phyloP scores from a whole-genome alignment of 2,329 filamentous ascomycete species.

The Talaromyces sp. region DNA sequence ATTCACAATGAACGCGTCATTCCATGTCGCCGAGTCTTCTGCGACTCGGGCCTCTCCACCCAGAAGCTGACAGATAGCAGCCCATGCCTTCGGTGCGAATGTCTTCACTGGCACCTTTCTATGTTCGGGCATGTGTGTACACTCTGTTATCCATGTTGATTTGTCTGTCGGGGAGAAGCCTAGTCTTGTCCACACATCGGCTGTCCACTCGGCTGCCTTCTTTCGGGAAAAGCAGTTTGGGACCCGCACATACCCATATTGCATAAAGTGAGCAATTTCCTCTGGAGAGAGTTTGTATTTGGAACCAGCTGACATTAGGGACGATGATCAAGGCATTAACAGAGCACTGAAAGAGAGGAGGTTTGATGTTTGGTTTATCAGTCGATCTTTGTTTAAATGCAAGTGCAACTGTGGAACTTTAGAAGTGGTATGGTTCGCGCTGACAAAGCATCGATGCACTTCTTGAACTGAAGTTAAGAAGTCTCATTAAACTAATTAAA shows the following conservation, averaged over 20 bases:
- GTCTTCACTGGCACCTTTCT: constrained; percentile 55
- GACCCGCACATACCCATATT: constrained; percentile 60
- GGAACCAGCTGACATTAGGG: background rate
- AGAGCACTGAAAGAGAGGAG: background rate
- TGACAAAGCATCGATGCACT: constrained; percentile 5
- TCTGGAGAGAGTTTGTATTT: constrained; percentile 43
- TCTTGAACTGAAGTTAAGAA: no score
- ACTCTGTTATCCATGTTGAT: constrained; percentile 64
- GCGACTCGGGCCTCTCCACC: constrained; percentile 62
- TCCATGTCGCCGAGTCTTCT: constrained; percentile 59
- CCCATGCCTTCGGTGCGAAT: constrained; percentile 68
- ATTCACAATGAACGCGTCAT: constrained; percentile 70
- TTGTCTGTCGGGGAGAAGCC: constrained; percentile 67
- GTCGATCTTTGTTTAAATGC: background rate
- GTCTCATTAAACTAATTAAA: no score
- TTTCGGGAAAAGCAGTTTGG: constrained; percentile 55
- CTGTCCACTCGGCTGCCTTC: constrained; percentile 52
- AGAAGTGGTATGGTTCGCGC: background rate
- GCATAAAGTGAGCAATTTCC: constrained; percentile 57
- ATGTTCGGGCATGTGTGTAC: constrained; percentile 67
- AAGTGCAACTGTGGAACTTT: no score
- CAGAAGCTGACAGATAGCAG: constrained; percentile 66
- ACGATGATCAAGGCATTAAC: background rate
- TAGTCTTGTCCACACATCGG: constrained; percentile 64
- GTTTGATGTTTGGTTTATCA: background rate